Base-by-base conservation (phyloP, 192 early-diverging fungal species). In the Linnemannia exigua region DNA sequence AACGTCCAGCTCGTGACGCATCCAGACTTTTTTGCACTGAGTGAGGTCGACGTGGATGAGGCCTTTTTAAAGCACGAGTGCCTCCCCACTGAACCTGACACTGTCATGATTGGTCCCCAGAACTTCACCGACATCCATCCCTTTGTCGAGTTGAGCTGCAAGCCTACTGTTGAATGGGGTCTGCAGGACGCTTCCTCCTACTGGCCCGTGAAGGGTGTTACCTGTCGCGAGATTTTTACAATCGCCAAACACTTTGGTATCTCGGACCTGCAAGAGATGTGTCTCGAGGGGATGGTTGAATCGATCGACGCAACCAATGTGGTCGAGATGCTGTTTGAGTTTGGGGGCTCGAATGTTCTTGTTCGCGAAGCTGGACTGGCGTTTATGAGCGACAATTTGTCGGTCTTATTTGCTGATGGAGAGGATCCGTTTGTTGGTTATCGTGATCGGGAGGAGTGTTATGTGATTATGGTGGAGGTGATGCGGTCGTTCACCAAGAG, bases 311-410 rank as follows among this genome's bases (percentile, higher is more conserved):
- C 22, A 44, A 16, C 22, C 38, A 71, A 46, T 71, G 70, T 28
- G 3, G 15, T 71, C 5, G 70, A 71, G 25, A 71, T 71, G 38
- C 38, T 71, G 25, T 71, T 71, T 37, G 70, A 46, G 25, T 17
- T 71, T 46, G 70, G 70, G 25, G 15, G n/a, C 14, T 28, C 70
- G 20, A 48, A 41, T 5, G 41, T 7, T 0, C 25, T 14, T 8
- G n/a, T 48, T 12, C 70, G 46, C 14, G 70, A 71, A 19, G n/a
- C 70, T 4, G 41, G 20, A n/a, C 16, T 71, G 41, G 8, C 4
- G 2, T 71, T 46, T 71, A 15, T 71, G 11, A 46, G 22, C 15
- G 25, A 28, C 14, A 38, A 48, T 14, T 46, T 48, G 70, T 15
- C 20, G 3, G 25, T 16, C 25, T n/a, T 71, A 44, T 71, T 71